Base-by-base conservation (phyloP, 306 rosid species). In the Cicer pinnatifidum region DNA sequence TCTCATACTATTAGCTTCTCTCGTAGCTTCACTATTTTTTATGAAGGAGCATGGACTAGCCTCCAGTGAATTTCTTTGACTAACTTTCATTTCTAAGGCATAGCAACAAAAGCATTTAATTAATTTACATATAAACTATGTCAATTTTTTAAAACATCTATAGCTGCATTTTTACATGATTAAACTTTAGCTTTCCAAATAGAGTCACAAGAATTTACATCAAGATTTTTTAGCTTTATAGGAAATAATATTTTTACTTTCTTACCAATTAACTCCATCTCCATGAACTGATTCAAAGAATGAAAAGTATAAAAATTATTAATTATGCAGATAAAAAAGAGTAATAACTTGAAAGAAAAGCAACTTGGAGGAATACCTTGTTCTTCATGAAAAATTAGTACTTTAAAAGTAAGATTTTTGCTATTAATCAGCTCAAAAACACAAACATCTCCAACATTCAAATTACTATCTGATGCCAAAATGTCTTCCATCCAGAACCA, bases 401-500 rank as follows among this genome's bases (percentile, higher is more conserved):
- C 71, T 59, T 39, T 58, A 3, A 77, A 69, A 5, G 52, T 50
- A 59, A 58, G 39, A 35, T 6, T 8, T 15, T 11, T 2, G 4
- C 12, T 46, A 4, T 54, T 67, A 1, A 11, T 59, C 44, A 58
- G 12, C 75, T 69, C 75, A 39, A 77, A 69, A 69, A 46, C 7
- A 19, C 75, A 77, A 39, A 46, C 44, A 58, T 77, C 68, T 46
- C 80, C 80, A 1, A 62, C 73, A 28, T 69, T 52, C 73, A 80
- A 61, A 38, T 51, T 40, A 68, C 75, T 80, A 19, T 61, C 77
- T 46, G 20, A 19, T 8, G 6, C 16, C 77, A 88, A 86, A 88
- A 86, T 15, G 1, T 11, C n/a, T 7, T 67, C 90, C 90, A 89
- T 16, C 89, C 88, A 43, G 16, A 5, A 1, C 2, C 44, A 13